Evolutionary conservation across 2,329 filamentous ascomycete genomes (phyloP).

Genomic region (Coniochaeta prunicola): DNA sequence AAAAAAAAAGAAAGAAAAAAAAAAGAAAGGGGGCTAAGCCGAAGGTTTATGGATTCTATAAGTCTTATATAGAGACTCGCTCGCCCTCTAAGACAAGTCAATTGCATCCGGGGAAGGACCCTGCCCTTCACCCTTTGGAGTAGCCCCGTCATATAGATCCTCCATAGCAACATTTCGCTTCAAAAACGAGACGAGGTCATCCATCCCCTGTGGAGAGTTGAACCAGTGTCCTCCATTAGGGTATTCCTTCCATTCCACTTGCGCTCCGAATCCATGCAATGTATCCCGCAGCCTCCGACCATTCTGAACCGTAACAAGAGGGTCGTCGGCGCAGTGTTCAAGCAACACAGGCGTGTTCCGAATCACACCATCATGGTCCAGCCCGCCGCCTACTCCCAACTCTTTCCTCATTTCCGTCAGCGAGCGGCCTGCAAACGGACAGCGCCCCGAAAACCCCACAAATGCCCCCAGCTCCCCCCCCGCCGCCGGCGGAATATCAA

Average conservation of each 20-base stretch:
- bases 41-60: too few relatives aligned
- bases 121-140: too few relatives aligned
- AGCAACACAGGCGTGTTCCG: slow-evolving; percentile 34
- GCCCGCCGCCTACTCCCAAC: slow-evolving; percentile 18
- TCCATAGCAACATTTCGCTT: slow-evolving; percentile 3
- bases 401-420: slow-evolving; percentile 22
- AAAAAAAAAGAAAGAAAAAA: too few relatives aligned
- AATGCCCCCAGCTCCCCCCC: slow-evolving; percentile 22
- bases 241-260: slow-evolving; percentile 33
- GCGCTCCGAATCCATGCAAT: slow-evolving; percentile 26
- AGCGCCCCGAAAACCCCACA: slow-evolving; percentile 29
- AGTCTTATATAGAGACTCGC: too few relatives aligned
- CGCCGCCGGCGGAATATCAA: slow-evolving; percentile 15
- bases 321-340: slow-evolving; percentile 37
- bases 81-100: too few relatives aligned
- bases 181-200: slow-evolving; percentile 31
- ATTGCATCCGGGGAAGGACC: too few relatives aligned
- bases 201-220: slow-evolving; percentile 32
- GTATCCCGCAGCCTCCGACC: slow-evolving; percentile 25
- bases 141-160: too few relatives aligned
- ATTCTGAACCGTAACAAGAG: slow-evolving; percentile 27
- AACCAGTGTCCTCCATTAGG: slow-evolving; percentile 34
- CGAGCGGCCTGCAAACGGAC: slow-evolving; percentile 24
- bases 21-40: too few relatives aligned
- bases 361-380: slow-evolving; percentile 23